phyloP scores from a whole-genome alignment of 1,284 basidiomycete genomes.

The Apiotrichum sp. region DNA sequence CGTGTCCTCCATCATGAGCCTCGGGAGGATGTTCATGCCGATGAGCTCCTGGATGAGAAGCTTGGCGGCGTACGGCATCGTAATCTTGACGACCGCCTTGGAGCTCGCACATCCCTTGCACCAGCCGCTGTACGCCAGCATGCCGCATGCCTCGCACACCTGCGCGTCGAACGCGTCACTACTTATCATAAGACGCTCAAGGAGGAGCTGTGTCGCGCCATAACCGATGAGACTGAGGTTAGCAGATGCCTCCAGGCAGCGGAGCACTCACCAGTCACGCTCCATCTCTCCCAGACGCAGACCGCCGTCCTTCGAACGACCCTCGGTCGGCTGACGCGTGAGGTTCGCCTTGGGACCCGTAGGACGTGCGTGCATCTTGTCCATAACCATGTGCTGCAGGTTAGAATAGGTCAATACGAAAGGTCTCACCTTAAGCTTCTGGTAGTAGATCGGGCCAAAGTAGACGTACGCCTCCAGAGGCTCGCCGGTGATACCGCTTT shows the following conservation, averaged over 20 bases:
- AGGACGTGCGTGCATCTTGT: constrained; percentile 99
- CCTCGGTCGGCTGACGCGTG: constrained; percentile 97
- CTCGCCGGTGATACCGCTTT: constrained; percentile 95
- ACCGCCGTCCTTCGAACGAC: constrained; percentile 94
- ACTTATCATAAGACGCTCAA: constrained; percentile 97
- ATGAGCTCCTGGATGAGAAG: constrained; percentile 95
- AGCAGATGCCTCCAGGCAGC: background rate
- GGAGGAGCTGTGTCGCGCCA: constrained; percentile 88
- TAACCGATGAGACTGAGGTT: constrained; percentile 71
- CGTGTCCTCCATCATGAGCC: constrained; percentile 63
- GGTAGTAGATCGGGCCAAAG: constrained; percentile 98
- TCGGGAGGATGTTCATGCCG: constrained; percentile 90
- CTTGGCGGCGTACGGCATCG: constrained; percentile 98
- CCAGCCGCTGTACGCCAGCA: constrained; percentile 92
- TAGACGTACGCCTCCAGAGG: constrained; percentile 94
- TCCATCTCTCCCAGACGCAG: constrained; percentile 99
- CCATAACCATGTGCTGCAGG: constrained; percentile 90
- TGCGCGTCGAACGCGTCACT: constrained; percentile 97
- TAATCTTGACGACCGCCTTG: constrained; percentile 90
- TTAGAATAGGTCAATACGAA: background rate
- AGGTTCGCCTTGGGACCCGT: constrained; percentile 92
- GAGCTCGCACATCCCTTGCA: constrained; percentile 93
- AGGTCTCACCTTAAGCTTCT: constrained; percentile 49
- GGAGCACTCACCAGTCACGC: constrained; percentile 62
- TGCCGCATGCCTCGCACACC: constrained; percentile 87